A percentile compares a stretch with the other conserved stretches of the same genome.
Conservation (phyloP, 208 protist genomes). For the Trypanosoma grayi region DNA sequence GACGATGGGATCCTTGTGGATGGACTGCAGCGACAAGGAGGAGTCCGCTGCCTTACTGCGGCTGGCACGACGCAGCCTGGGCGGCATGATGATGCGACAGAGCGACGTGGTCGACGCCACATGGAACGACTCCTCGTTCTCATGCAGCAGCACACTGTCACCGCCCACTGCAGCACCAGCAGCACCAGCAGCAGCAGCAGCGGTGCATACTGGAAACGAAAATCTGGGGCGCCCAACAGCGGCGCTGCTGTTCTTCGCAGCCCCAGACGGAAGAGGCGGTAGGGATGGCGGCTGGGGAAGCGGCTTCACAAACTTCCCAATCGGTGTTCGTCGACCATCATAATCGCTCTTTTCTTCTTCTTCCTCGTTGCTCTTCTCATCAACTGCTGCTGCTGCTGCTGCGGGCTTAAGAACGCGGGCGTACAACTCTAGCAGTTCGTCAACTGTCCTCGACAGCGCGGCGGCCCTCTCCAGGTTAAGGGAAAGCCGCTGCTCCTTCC, state of each 20-base stretch:
- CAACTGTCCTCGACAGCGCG: constrained; percentile 42
- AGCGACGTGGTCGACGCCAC: background rate
- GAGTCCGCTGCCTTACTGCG: background rate
- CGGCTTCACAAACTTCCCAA: constrained; percentile 19
- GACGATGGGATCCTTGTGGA: background rate
- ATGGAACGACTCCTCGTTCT: too few species aligned
- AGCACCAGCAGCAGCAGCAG: too few species aligned
- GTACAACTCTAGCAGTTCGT: constrained; percentile 56
- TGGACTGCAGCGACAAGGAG: background rate
- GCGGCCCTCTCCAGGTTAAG: constrained; percentile 42
- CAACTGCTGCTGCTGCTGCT: background rate
- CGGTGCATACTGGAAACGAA: too few species aligned
- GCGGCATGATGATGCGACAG: background rate
- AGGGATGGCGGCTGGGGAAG: background rate
- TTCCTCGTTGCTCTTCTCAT: background rate
- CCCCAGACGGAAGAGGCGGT: too few species aligned
- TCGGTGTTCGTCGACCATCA: constrained; percentile 7
- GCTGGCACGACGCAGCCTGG: background rate
- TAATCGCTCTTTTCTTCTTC: constrained; percentile 15
- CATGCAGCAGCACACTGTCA: too few species aligned
- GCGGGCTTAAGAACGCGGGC: constrained; percentile 6
- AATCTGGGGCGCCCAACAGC: background rate
- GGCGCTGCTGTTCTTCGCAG: background rate
- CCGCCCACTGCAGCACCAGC: too few species aligned
- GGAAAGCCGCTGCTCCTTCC: constrained; percentile 51